Percentiles rank a stretch among this genome's conserved stretches.
These are phyloP conservation scores for Chenopodium suecicum DNA, from an alignment of 148 eudicot genomes.

Conservation along the genomic window DNA sequence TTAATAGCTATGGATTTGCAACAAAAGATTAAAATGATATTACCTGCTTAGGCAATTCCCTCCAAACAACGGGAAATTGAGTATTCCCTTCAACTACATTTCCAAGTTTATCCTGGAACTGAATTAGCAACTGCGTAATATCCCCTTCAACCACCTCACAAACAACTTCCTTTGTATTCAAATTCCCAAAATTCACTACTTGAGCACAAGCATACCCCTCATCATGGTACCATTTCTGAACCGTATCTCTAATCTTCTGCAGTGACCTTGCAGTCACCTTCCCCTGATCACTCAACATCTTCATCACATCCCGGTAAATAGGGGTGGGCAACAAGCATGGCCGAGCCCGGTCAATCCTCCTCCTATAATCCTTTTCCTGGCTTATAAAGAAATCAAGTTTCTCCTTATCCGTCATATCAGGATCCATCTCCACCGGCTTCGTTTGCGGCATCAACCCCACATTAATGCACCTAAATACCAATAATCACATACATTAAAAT, in stretches of 20 bases:
- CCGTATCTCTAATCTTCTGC: slow-evolving; percentile 80
- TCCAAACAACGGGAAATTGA: slow-evolving; percentile 49
- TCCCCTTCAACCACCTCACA: slow-evolving; percentile 99
- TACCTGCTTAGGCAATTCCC: slow-evolving; percentile 87
- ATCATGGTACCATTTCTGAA: slow-evolving; percentile 94
- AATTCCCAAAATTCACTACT: slow-evolving; percentile 92
- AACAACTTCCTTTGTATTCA: slow-evolving; percentile 85
- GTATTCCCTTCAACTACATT: slow-evolving; percentile 95
- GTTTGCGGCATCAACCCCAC: slow-evolving; percentile 86
- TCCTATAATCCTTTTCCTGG: slow-evolving; percentile 71
- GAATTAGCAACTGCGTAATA: slow-evolving; percentile 80
- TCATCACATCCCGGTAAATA: slow-evolving; percentile 54
- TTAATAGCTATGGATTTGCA: neutral
- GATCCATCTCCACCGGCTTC: slow-evolving; percentile 73
- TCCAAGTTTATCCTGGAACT: slow-evolving; percentile 97
- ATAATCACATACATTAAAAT: neutral
- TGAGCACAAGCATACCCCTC: slow-evolving; percentile 90
- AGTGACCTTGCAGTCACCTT: slow-evolving; percentile 71
- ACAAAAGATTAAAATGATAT: neutral
- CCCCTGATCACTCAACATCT: slow-evolving; percentile 62
- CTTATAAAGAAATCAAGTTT: slow-evolving; percentile 49
- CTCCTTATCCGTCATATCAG: slow-evolving; percentile 86
- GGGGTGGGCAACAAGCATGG: slow-evolving; percentile 68
- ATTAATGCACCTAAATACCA: slow-evolving; percentile 66
- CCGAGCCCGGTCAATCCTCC: slow-evolving; percentile 67